Percentiles rank a stretch among this genome's conserved stretches.
phyloP scores from a whole-genome alignment of 75 land plant genomes.

The Azolla pinnata region DNA sequence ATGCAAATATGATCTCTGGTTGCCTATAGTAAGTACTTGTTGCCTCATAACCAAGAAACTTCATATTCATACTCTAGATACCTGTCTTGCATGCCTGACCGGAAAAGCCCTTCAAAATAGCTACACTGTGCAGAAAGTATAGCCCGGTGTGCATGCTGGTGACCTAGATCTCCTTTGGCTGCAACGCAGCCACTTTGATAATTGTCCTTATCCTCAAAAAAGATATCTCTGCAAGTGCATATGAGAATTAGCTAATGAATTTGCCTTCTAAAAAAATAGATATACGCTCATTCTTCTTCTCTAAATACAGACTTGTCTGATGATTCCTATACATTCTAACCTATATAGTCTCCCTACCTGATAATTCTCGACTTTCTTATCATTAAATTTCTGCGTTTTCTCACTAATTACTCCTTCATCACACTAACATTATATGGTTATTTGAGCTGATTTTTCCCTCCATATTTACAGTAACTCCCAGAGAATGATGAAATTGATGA shows the following conservation, averaged over 20 bases:
- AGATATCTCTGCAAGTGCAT: constrained; percentile 45
- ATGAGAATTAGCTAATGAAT: not conserved
- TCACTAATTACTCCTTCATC: too few species aligned
- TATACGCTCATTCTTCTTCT: too few species aligned
- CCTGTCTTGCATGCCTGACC: constrained; percentile 89
- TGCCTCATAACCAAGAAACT: not conserved
- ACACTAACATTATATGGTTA: too few species aligned
- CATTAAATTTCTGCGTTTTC: too few species aligned
- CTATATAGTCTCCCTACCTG: too few species aligned
- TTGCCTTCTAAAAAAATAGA: not conserved
- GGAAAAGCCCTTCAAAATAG: constrained; percentile 59
- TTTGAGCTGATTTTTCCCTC: too few species aligned
- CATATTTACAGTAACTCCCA: too few species aligned
- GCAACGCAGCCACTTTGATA: not conserved
- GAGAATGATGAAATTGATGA: not conserved
- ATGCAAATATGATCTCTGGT: too few species aligned
- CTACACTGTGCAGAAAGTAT: constrained; percentile 51
- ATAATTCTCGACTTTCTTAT: too few species aligned
- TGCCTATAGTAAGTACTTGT: not conserved
- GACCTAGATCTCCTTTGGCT: constrained; percentile 14
- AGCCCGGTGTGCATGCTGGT: constrained; percentile 63
- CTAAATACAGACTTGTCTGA: too few species aligned
- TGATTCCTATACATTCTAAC: too few species aligned
- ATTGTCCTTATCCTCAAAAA: constrained; percentile 38
- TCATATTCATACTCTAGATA: constrained; percentile 1